Conservation (phyloP, 768 basidiomycete genomes). For the Agaricus sinodeliciosus region DNA sequence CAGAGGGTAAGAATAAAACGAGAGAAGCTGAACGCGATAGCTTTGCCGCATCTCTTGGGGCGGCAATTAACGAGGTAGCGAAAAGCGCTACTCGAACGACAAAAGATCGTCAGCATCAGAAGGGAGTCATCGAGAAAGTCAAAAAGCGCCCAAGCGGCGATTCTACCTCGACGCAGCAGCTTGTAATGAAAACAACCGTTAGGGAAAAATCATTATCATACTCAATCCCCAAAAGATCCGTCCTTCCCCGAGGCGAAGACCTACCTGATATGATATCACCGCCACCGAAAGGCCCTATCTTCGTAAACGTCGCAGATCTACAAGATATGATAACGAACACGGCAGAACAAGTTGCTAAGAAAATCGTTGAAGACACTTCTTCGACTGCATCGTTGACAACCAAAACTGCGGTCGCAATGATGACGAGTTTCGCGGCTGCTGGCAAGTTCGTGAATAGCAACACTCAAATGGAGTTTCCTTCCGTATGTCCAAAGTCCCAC, state of each 20-base stretch:
- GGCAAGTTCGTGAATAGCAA: not conserved
- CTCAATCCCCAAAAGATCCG: no score
- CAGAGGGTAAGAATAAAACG: not conserved
- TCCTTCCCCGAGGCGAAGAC: no score
- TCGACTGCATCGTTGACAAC: not conserved
- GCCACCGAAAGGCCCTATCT: not conserved
- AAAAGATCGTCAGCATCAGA: not conserved
- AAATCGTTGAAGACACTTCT: not conserved
- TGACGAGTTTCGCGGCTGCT: constrained; percentile 4
- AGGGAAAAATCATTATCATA: no score
- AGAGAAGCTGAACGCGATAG: not conserved
- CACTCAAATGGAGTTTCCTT: not conserved
- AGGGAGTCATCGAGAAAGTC: not conserved
- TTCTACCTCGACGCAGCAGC: no score
- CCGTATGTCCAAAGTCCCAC: not conserved
- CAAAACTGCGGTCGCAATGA: not conserved
- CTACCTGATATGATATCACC: no score
- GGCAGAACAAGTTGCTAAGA: not conserved
- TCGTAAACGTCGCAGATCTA: not conserved
- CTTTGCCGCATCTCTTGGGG: constrained; percentile 5
- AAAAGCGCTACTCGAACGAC: not conserved
- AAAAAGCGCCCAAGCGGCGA: not conserved
- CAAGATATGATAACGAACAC: constrained; percentile 1
- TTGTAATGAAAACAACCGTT: not conserved
- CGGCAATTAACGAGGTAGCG: constrained; percentile 5